phyloP scores from a whole-genome alignment of 2,329 filamentous ascomycete species.

The Allantophomopsis cytisporea region DNA sequence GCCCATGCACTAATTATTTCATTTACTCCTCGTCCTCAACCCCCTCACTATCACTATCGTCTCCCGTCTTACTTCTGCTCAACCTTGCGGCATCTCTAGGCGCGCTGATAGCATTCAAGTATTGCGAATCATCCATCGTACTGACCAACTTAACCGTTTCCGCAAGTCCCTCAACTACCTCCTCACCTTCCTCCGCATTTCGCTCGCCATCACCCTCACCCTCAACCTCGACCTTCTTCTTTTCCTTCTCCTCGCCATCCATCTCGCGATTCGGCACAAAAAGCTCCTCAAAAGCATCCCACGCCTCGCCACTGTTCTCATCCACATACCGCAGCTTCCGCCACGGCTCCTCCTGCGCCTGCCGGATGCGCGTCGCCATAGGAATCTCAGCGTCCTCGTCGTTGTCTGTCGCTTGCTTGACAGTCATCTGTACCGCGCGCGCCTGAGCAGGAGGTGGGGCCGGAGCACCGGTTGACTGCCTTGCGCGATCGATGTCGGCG shows the following conservation, averaged over 20 bases:
- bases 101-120: constrained; percentile 49
- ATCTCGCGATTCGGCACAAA: constrained; percentile 1
- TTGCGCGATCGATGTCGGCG: constrained; percentile 45
- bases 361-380: constrained; percentile 61
- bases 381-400: constrained; percentile 53
- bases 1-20: no score
- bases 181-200: constrained; percentile 1
- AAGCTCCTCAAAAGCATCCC: constrained; percentile 45
- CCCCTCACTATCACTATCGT: neutral
- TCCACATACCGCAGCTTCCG: constrained; percentile 66
- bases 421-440: constrained; percentile 73
- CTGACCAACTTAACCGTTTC: constrained; percentile 27
- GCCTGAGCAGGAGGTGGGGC: constrained; percentile 31
- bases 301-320: constrained; percentile 64
- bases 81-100: constrained; percentile 19
- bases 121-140: constrained; percentile 40
- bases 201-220: constrained; percentile 6
- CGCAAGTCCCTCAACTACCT: constrained; percentile 6
- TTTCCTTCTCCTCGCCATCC: constrained; percentile 4
- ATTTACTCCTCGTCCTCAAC: neutral
- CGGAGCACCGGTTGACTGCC: constrained; percentile 17
- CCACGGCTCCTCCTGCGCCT: constrained; percentile 77
- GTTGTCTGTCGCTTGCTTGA: constrained; percentile 62
- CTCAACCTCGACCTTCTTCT: constrained; percentile 6
- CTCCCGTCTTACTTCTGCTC: constrained; percentile 12